Evolutionary conservation across 257 asterid species (phyloP).

Genomic region (Gardenia jasminoides): DNA sequence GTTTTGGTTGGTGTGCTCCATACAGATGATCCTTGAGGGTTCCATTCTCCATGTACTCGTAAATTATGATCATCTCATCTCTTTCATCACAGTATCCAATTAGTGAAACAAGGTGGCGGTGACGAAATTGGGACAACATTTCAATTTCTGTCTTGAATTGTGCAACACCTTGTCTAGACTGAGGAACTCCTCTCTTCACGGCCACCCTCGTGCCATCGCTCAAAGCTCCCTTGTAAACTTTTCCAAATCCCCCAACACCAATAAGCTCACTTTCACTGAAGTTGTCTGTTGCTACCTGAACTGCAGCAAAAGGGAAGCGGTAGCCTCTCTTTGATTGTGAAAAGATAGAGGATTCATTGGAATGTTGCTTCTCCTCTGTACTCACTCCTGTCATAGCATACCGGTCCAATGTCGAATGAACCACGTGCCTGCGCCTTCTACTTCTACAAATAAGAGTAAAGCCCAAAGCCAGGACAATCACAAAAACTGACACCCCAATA

Average conservation of each 20-base stretch:
- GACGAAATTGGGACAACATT: conserved; percentile 42
- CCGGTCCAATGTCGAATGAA: conserved; percentile 24
- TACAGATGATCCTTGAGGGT: conserved; percentile 35
- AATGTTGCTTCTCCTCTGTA: conserved; percentile 6
- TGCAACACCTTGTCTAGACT: conserved; percentile 33
- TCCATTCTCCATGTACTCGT: conserved; percentile 49
- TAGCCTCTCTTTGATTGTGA: conserved; percentile 32
- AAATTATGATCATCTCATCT: conserved; percentile 43
- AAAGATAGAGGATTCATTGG: conserved; percentile 16
- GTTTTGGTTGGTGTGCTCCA: conserved; percentile 26
- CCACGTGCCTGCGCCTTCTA: conserved; percentile 12
- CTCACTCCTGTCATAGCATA: conserved; percentile 6
- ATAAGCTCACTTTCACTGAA: conserved; percentile 33
- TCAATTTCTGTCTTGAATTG: conserved; percentile 44
- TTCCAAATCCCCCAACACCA: conserved; percentile 50
- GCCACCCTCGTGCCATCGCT: conserved; percentile 39
- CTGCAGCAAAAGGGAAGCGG: conserved; percentile 36
- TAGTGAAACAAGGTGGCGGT: conserved; percentile 45
- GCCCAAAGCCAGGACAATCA: conserved; percentile 17
- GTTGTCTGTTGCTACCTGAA: conserved; percentile 38
- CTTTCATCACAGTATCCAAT: conserved; percentile 41
- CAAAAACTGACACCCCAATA: conserved; percentile 21
- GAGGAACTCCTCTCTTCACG: conserved; percentile 36
- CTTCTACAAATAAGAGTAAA: conserved; percentile 21
- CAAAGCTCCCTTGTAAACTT: conserved; percentile 38